Evolutionary conservation across 2,329 filamentous ascomycete genomes (phyloP), one percentile per base, ranked within the genome.

Genomic region (Arthrobotrys musiformis): DNA sequence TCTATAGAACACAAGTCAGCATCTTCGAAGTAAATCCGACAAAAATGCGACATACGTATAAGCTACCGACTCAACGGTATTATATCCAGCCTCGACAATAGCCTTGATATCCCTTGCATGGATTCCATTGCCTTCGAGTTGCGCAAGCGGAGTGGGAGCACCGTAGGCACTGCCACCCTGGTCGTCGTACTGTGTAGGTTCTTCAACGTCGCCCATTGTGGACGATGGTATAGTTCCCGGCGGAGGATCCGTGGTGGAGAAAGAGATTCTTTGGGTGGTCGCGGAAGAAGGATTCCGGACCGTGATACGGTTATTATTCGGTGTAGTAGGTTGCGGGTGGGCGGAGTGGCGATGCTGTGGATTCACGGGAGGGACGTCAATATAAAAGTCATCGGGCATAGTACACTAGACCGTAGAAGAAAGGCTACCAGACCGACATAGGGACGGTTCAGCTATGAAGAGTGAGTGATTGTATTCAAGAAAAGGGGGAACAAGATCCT

Each of bases 51-150:
- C 87, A 64, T 88, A 92, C 83, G 95, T 98, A 83, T 99, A 99
- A 60, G 95, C 95, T 77, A 99, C 92, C 1, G 94, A 91, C 84
- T 99, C 95, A 40, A 99, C 93, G 0, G 95, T 99, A 83, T 98
- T 93, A 84, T 90, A 98, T 4, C 95, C 95, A 42, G 92, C 94
- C 82, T 98, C 94, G 17, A 96, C 86, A 22, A 99, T 89, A 42
- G 97, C 86, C 83, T 97, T 95, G 81, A 98, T 96, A 83, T 99
- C 95, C 82, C 96, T 90, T 58, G 79, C 76, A 54, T 80, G 52
- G 35, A 79, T 80, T 37, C 79, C 79, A 70, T 80, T 79, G 11
- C 79, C 94, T 88, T 98, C 94, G 2, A 99, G 87, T 54, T 92
- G 92, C 56, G 88, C 86, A 28, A 99, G 87, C 54, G 94, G 93